A percentile compares a stretch with the other conserved stretches of the same genome.
These are phyloP conservation scores for Fragilariopsis cylindrus DNA, from an alignment of 108 stramenopile species.

Conservation along the genomic window DNA sequence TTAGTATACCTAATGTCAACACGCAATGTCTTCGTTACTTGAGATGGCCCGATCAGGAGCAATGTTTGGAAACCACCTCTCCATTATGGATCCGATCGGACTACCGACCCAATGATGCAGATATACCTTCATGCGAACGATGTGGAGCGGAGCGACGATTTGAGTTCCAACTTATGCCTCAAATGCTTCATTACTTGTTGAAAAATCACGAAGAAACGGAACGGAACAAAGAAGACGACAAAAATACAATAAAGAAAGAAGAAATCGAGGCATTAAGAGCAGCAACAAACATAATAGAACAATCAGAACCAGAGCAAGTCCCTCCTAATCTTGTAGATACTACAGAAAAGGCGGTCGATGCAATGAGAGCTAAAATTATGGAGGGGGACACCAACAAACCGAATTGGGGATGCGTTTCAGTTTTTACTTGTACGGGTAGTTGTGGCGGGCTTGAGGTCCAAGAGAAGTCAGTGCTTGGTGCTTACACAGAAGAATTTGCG, in stretches of 20 bases:
- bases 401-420: conserved; percentile 79
- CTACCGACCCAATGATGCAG: conserved; percentile 39
- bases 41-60: conserved; percentile 52
- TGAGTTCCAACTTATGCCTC: conserved; percentile 89
- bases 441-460: conserved; percentile 55
- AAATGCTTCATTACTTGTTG: conserved; percentile 79
- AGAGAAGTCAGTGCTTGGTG: conserved; percentile 39
- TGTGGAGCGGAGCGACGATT: conserved; percentile 73
- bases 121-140: conserved; percentile 56
- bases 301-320: conserved; percentile 49
- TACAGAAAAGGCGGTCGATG: conserved; percentile 60
- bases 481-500: conserved; percentile 80
- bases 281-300: conserved; percentile 50
- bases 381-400: conserved; percentile 28
- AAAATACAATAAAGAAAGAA: conserved; percentile 24
- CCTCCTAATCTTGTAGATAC: conserved; percentile 66
- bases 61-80: conserved; percentile 17
- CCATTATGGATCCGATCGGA: conserved; percentile 73
- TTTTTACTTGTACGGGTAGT: conserved; percentile 82
- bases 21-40: conserved; percentile 79
- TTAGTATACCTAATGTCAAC: conserved; percentile 51
- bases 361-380: conserved; percentile 33
- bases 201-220: conserved; percentile 25
- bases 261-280: conserved; percentile 48
- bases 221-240: conserved; percentile 14